Base-by-base conservation (phyloP, 2,329 filamentous ascomycete genomes). In the Erysiphe pulchra region DNA sequence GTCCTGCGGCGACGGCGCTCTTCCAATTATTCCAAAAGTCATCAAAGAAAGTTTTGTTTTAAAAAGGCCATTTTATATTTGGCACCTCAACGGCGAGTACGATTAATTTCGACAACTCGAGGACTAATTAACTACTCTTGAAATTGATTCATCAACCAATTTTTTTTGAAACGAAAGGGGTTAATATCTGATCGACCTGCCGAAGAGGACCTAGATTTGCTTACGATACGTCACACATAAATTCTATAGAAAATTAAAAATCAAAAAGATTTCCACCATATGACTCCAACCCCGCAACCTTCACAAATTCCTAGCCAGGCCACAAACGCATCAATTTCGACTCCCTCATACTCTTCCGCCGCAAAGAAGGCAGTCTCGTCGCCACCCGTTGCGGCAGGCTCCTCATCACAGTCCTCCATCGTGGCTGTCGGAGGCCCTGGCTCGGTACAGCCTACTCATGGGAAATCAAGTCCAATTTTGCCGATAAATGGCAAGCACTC, bases 401-500 rank as follows among this genome's bases (percentile, higher is more conserved):
- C 71, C 52, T 65, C 64, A 54, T 65, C 62, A 53, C 67, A 70
- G 50, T 60, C 66, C 47, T 67, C 71, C 53, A 58, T 65, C 52
- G 64, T 70, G 60, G 71, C 70, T 59, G 65, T 70, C 58, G 69
- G 67, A 58, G 67, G 67, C 49, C 65, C 69, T 59, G 61, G 64
- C 51, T 60, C 67, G 53, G 59, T 64, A 57, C 62, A 70, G 60
- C 62, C 69, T 59, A 69, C 73, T 62, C 65, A 71, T 71, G 73
- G 69, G 54, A 75, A 76, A 60, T 63, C 72, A 61, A 69, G 73
- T 59, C 73, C 77, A 56, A 71, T 74, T 57, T 77, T 82, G 68
- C 74, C 80, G 61, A 73, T 92, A 71, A 93, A 92, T 71, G 83
- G 83, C 71, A 80, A 80, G 65, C 67, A 69, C 53, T 68, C 75